Evolutionary conservation across 352 stramenopile species (phyloP), one percentile per base, ranked within the genome.

Genomic region (Elongisporangium undulatum): DNA sequence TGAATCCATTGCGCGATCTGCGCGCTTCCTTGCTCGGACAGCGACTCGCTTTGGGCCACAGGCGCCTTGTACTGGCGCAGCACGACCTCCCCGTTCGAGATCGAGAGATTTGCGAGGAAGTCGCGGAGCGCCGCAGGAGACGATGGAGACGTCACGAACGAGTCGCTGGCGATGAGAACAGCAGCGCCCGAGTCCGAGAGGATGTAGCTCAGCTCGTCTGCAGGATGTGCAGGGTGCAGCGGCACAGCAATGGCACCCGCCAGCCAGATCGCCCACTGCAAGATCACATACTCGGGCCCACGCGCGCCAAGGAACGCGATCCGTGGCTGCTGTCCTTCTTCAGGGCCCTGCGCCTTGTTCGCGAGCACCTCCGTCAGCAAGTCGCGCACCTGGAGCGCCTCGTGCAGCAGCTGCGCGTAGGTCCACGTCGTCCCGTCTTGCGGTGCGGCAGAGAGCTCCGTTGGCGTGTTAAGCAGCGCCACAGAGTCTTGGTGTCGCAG

Each of bases 251-350:
- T 71, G 34, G 64, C 77, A 10, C 81, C 85, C 0, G 78, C 72
- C 12, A 88, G 69, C 85, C 85, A 95, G 59, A 88, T 86, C 3
- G 74, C 83, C 82, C 81, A 95, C 55, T 91, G 77, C 22, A 87
- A 82, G 10, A 74, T 61, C 15, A 93, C 56, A 58, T 89, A 92
- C 51, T 75, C 75, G 39, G 75, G 65, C 0, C 67, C 75, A 39
- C 75, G 75, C 39, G 59, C 66, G 49, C 75, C 74, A 16, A 88
- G 68, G 39, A 75, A 62, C 13, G 74, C 74, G 6, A 88, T 57
- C 21, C 74, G 74, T 53, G 67, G 67, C 49, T 78, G 64, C 10
- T 67, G 51, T 2, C 59, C 48, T 2, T 67, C 26, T 7, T 51
- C 13, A 20, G 13, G 29, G 7, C 20, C n/a, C 16, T 16, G 12